Evolutionary conservation across 208 protist genomes (phyloP).

Genomic region (Naegleria gruberi): DNA sequence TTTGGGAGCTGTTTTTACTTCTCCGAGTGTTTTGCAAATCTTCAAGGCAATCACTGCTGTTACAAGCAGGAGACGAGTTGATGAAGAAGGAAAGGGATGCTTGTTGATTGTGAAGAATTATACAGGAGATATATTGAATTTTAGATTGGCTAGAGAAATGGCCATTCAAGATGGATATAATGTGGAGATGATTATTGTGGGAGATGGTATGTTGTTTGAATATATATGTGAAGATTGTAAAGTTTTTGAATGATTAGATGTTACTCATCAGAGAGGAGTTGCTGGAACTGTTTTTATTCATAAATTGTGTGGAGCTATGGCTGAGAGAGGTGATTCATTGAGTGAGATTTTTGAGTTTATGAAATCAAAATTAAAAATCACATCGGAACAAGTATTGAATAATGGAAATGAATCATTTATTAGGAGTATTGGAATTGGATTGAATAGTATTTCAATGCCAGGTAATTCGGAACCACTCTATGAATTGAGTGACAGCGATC

Average conservation of each 20-base stretch:
- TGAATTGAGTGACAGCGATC: slow-evolving; percentile 37
- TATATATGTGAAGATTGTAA: not conserved
- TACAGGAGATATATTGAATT: slow-evolving; percentile 74
- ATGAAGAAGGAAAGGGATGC: slow-evolving; percentile 34
- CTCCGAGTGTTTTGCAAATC: slow-evolving; percentile 55
- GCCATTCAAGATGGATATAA: slow-evolving; percentile 41
- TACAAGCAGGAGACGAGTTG: slow-evolving; percentile 29
- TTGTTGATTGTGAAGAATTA: slow-evolving; percentile 85
- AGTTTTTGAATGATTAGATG: slow-evolving; percentile 20
- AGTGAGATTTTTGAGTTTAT: not conserved
- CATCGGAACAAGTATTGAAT: not conserved
- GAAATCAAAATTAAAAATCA: not conserved
- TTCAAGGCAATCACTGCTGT: slow-evolving; percentile 64
- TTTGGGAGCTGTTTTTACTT: slow-evolving; percentile 72
- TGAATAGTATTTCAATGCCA: slow-evolving; percentile 31
- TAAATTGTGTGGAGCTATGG: slow-evolving; percentile 64
- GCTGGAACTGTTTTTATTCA: slow-evolving; percentile 71
- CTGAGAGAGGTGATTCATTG: slow-evolving; percentile 19
- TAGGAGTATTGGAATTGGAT: slow-evolving; percentile 19
- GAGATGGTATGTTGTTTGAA: slow-evolving; percentile 66
- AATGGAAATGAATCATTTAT: not conserved
- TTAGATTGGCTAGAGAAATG: slow-evolving; percentile 64
- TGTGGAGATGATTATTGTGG: slow-evolving; percentile 62
- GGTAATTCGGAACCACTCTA: slow-evolving; percentile 36
- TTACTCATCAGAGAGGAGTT: slow-evolving; percentile 53